Conservation (phyloP, 352 stramenopile genomes). For the Globisporangium cederbergense region DNA sequence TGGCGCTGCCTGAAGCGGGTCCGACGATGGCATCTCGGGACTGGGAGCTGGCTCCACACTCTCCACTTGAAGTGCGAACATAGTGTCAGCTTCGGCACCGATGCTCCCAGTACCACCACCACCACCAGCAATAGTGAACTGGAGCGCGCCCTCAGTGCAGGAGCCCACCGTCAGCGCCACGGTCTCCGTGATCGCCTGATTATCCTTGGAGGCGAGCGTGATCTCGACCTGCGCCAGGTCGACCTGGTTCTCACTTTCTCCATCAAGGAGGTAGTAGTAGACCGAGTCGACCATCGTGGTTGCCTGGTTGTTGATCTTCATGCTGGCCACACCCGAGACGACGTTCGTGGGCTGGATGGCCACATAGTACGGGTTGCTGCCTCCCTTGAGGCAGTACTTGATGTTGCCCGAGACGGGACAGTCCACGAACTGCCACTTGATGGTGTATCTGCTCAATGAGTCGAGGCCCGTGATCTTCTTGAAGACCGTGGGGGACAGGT, state of each 20-base stretch:
- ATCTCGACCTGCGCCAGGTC: slow-evolving; percentile 44
- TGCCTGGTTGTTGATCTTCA: slow-evolving; percentile 53
- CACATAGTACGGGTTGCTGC: slow-evolving; percentile 33
- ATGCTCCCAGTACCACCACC: too few species aligned
- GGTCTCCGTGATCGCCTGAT: slow-evolving; percentile 19
- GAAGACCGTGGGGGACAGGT: slow-evolving; percentile 46
- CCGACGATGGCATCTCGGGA: slow-evolving; percentile 17
- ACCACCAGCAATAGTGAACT: too few species aligned
- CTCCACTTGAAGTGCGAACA: too few species aligned
- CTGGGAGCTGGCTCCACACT: slow-evolving; percentile 21
- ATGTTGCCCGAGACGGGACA: slow-evolving; percentile 30
- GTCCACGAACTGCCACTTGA: slow-evolving; percentile 42
- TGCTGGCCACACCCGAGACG: slow-evolving; percentile 38
- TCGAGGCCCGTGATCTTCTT: slow-evolving; percentile 25
- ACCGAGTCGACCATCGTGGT: slow-evolving; percentile 64
- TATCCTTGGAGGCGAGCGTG: slow-evolving; percentile 36
- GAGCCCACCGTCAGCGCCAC: slow-evolving; percentile 45
- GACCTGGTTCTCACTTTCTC: slow-evolving; percentile 17
- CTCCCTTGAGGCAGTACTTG: slow-evolving; percentile 44
- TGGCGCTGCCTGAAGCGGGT: too few species aligned
- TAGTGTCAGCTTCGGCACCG: too few species aligned
- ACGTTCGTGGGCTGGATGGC: slow-evolving; percentile 49
- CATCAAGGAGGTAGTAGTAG: slow-evolving; percentile 66
- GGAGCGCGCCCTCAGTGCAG: slow-evolving; percentile 20
- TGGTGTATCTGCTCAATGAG: neutral